Conservation (phyloP, 495 filamentous ascomycete species). For the Aspergillus olivimuriae region DNA sequence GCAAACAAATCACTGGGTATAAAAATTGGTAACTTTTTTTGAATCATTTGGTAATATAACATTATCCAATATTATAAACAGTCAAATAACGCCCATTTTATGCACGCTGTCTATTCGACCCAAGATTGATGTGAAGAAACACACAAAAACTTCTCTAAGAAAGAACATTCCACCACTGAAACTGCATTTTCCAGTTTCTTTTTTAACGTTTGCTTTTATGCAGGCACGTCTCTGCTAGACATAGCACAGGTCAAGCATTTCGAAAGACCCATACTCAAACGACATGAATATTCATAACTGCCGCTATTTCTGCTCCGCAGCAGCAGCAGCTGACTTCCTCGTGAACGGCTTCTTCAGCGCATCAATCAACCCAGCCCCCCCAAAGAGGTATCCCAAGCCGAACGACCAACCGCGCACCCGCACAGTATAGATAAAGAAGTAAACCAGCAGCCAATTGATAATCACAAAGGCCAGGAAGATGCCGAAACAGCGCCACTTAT, state of each 20-base stretch:
- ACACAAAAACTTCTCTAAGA: not conserved
- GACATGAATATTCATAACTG: too few relatives aligned
- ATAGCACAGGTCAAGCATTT: too few relatives aligned
- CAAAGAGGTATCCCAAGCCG: constrained; percentile 56
- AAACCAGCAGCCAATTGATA: constrained; percentile 71
- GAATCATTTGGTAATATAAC: too few relatives aligned
- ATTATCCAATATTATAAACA: not conserved
- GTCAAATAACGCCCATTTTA: not conserved
- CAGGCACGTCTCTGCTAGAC: too few relatives aligned
- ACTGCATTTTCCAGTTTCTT: too few relatives aligned
- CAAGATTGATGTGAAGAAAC: too few relatives aligned
- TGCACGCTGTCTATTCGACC: constrained; percentile 1
- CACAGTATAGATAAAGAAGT: constrained; percentile 80
- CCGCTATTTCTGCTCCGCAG: constrained; percentile 5
- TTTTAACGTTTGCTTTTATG: too few relatives aligned
- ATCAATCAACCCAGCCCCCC: constrained; percentile 38
- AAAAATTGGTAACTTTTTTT: too few relatives aligned
- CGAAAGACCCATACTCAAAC: too few relatives aligned
- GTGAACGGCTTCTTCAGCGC: constrained; percentile 35
- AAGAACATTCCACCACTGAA: too few relatives aligned
- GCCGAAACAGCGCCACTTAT: constrained; percentile 73
- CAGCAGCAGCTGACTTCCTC: constrained; percentile 14
- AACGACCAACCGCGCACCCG: constrained; percentile 69
- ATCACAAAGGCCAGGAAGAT: constrained; percentile 73
- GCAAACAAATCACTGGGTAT: not conserved